phyloP scores from a whole-genome alignment of 1,284 basidiomycete genomes.

The Gymnopus androsaceus region DNA sequence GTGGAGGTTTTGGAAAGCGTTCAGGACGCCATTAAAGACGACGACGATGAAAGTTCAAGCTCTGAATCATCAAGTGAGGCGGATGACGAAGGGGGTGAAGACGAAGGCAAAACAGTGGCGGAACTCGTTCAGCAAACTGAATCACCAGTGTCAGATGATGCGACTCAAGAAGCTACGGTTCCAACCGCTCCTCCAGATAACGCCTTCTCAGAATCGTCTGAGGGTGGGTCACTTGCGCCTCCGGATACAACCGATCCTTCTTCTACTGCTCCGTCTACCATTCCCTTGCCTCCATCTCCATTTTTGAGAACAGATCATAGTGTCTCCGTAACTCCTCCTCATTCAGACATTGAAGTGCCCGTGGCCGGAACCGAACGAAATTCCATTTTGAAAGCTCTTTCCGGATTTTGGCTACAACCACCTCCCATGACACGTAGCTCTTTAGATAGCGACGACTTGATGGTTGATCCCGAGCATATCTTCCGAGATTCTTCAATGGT shows the following conservation, averaged over 20 bases:
- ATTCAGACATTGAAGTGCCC: conserved; percentile 55
- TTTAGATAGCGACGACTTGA: conserved; percentile 62
- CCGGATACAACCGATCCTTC: conserved; percentile 15
- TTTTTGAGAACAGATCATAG: conserved; percentile 44
- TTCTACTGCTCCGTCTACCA: conserved; percentile 33
- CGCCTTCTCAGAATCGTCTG: conserved; percentile 16
- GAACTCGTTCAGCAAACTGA: conserved; percentile 26
- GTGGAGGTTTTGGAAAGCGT: conserved; percentile 92
- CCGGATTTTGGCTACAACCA: conserved; percentile 78
- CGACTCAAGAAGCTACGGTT: conserved; percentile 26
- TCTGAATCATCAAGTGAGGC: conserved; percentile 84
- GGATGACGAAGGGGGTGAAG: conserved; percentile 83
- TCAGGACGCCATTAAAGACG: conserved; percentile 89
- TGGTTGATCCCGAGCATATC: conserved; percentile 84
- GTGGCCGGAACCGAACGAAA: conserved; percentile 58
- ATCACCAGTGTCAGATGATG: conserved; percentile 31
- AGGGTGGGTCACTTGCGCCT: neutral
- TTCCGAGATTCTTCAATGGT: conserved; percentile 96
- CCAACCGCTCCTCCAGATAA: conserved; percentile 25
- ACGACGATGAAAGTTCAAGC: conserved; percentile 70
- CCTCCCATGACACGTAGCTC: conserved; percentile 47
- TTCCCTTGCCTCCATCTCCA: conserved; percentile 57
- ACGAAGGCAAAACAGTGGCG: conserved; percentile 39
- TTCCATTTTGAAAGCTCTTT: conserved; percentile 86
- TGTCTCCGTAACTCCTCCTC: conserved; percentile 51